Conservation (phyloP, 345 rosid species). For the Lumnitzera littorea region DNA sequence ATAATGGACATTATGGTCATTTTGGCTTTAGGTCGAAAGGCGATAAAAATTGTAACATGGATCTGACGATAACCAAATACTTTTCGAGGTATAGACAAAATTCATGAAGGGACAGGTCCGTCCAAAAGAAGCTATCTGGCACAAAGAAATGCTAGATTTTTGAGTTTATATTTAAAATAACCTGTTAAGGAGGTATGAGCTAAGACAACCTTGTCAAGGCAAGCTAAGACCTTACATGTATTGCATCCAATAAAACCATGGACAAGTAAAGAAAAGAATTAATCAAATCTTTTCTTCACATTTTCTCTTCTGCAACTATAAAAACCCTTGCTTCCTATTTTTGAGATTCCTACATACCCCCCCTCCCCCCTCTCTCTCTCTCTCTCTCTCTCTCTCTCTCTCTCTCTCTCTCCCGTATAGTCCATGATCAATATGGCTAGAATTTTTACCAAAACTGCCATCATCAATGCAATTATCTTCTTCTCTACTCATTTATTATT, state of each 20-base stretch:
- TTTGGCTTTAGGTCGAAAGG: slow-evolving; percentile 3
- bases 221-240: neutral
- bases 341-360: slow-evolving; percentile 1
- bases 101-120: neutral
- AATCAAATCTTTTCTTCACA: neutral
- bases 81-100: too few species aligned
- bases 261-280: slow-evolving; percentile 23
- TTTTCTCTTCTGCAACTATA: slow-evolving; percentile 4
- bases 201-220: slow-evolving; percentile 12
- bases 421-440: neutral
- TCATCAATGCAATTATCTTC: neutral
- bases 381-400: too few species aligned
- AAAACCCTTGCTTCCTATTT: slow-evolving; percentile 1
- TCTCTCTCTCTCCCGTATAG: too few species aligned
- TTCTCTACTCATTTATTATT: neutral
- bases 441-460: neutral
- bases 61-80: too few species aligned
- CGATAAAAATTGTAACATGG: too few species aligned
- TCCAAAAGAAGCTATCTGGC: neutral
- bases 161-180: neutral
- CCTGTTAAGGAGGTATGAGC: neutral
- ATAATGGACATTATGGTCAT: neutral
- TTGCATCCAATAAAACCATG: slow-evolving; percentile 6
- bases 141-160: neutral
- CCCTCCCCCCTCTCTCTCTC: slow-evolving; percentile 1